Evolutionary conservation across 2,329 filamentous ascomycete genomes (phyloP).

Genomic region (Diplodia mutila): DNA sequence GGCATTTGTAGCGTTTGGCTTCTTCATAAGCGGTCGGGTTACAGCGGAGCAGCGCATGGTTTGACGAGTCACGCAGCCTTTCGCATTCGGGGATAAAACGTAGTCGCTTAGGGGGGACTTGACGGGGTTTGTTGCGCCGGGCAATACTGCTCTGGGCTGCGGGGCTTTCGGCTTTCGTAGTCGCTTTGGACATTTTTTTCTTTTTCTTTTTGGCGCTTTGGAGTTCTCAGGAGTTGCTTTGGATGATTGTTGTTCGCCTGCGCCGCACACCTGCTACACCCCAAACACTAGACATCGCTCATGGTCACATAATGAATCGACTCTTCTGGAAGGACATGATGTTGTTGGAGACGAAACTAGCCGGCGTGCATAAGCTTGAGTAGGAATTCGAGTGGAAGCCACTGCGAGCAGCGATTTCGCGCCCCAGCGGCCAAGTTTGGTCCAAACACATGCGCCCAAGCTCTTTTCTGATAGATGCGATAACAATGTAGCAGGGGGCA

Average conservation of each 20-base stretch:
- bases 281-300: constrained; percentile 16
- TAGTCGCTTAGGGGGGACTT: constrained; percentile 1
- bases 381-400: background rate
- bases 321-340: constrained; percentile 1
- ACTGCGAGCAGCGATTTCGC: background rate
- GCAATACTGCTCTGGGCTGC: constrained; percentile 16
- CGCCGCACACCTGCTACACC: background rate
- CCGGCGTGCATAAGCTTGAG: constrained; percentile 6
- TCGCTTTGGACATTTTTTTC: background rate
- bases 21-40: background rate
- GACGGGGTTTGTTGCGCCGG: constrained; percentile 11
- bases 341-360: constrained; percentile 14
- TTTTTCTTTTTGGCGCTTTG: constrained; percentile 9
- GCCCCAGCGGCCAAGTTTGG: background rate
- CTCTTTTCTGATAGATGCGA: constrained; percentile 1
- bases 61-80: constrained; percentile 26
- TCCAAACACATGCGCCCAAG: background rate
- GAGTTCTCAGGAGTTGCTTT: constrained; percentile 21
- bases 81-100: constrained; percentile 19
- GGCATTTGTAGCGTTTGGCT: constrained; percentile 2
- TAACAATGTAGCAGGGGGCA: background rate
- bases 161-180: background rate
- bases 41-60: constrained; percentile 11
- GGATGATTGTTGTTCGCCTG: background rate
- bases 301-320: constrained; percentile 17